Percentiles rank a stretch among this genome's conserved stretches.
phyloP scores from a whole-genome alignment of 495 filamentous ascomycete species.

The Penicillium cataractarum region DNA sequence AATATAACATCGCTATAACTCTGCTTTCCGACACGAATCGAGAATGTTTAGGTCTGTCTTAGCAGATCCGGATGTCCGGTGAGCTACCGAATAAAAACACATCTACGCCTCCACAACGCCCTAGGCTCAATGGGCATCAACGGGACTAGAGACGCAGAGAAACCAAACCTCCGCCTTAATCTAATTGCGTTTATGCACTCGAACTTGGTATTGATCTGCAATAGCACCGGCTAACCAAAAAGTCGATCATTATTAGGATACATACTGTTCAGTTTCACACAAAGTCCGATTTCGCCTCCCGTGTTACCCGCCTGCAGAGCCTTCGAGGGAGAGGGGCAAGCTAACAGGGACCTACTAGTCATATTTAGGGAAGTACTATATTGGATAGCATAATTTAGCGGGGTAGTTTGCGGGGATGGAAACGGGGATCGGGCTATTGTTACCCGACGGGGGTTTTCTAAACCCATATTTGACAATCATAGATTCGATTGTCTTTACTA shows the following conservation, averaged over 20 bases:
- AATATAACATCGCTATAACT: too few species aligned
- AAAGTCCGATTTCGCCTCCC: not conserved
- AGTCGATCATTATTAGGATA: not conserved
- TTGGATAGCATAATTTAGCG: not conserved
- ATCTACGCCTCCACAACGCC: too few species aligned
- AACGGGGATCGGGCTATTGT: not conserved
- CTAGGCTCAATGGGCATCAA: too few species aligned
- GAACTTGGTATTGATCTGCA: not conserved
- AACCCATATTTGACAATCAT: too few species aligned
- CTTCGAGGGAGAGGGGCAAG: not conserved
- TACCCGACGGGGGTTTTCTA: not conserved
- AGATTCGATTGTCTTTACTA: too few species aligned
- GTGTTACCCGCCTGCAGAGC: not conserved
- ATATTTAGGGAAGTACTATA: not conserved
- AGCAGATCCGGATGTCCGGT: too few species aligned
- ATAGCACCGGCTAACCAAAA: not conserved
- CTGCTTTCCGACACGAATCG: too few species aligned
- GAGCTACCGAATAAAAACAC: too few species aligned
- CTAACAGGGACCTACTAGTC: not conserved
- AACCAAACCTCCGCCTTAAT: too few species aligned
- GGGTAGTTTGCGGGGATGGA: not conserved
- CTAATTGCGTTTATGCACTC: not conserved
- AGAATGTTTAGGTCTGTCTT: too few species aligned
- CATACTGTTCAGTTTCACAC: not conserved
- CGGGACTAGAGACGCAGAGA: too few species aligned